Percentiles rank a stretch among this genome's conserved stretches.
These are phyloP conservation scores for Microsporum audouinii DNA, from an alignment of 2,329 filamentous ascomycete species.

Conservation along the genomic window DNA sequence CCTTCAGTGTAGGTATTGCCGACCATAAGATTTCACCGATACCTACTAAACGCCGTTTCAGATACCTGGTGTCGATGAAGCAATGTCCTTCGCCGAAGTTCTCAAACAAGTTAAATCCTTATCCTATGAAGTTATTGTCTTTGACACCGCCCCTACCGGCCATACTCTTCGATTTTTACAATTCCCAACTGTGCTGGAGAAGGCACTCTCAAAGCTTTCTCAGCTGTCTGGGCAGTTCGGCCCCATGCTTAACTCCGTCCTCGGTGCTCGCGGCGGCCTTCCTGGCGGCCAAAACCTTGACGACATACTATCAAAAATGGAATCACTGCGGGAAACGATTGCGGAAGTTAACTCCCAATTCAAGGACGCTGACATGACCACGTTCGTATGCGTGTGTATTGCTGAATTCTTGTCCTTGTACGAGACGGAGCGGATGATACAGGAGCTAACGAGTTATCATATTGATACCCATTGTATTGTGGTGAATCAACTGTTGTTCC, in stretches of 20 bases:
- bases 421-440: slow-evolving; percentile 99
- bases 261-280: slow-evolving; percentile 63
- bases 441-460: slow-evolving; percentile 82
- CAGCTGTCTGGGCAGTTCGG: slow-evolving; percentile 91
- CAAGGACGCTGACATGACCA: slow-evolving; percentile 90
- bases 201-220: slow-evolving; percentile 92
- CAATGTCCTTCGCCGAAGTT: slow-evolving; percentile 99
- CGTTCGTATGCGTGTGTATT: slow-evolving; percentile 97
- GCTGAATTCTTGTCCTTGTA: slow-evolving; percentile 93
- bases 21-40: not conserved
- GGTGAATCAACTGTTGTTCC: slow-evolving; percentile 94
- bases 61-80: slow-evolving; percentile 98
- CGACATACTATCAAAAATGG: slow-evolving; percentile 90
- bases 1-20: slow-evolving; percentile 62
- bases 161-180: slow-evolving; percentile 98
- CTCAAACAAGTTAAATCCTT: slow-evolving; percentile 98
- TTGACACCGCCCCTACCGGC: slow-evolving; percentile 94
- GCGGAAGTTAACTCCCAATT: slow-evolving; percentile 94
- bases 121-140: slow-evolving; percentile 97
- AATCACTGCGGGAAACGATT: slow-evolving; percentile 84
- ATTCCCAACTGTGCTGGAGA: slow-evolving; percentile 95
- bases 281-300: slow-evolving; percentile 88
- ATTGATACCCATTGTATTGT: slow-evolving; percentile 98
- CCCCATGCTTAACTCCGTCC: slow-evolving; percentile 84
- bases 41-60: slow-evolving; percentile 29